Conservation (phyloP, 768 basidiomycete genomes). For the Termitomyces sp. region DNA sequence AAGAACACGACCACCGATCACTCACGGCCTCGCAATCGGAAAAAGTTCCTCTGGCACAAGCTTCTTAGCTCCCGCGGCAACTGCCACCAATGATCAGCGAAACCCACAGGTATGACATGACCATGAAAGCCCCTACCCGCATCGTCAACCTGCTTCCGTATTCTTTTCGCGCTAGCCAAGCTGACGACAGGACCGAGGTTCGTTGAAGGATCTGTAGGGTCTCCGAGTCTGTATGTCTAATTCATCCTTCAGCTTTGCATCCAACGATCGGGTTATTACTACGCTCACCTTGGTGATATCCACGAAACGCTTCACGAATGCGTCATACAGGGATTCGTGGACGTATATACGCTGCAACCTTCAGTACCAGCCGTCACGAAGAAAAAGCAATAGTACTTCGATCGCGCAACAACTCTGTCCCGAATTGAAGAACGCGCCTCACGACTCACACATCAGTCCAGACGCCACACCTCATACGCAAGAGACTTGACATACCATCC, state of each 20-base stretch:
- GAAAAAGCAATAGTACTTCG: slow-evolving; percentile 46
- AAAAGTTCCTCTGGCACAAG: slow-evolving; percentile 68
- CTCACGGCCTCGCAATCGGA: slow-evolving; percentile 63
- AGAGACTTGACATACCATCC: slow-evolving; percentile 56
- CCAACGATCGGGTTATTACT: not conserved
- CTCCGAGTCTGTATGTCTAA: slow-evolving; percentile 80
- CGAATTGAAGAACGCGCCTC: slow-evolving; percentile 93
- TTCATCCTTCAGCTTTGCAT: not conserved
- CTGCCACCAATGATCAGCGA: slow-evolving; percentile 26
- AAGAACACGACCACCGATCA: not conserved
- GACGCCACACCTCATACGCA: not conserved
- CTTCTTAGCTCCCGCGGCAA: slow-evolving; percentile 73
- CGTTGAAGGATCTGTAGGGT: slow-evolving; percentile 69
- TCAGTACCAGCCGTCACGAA: not conserved
- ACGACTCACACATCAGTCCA: slow-evolving; percentile 1
- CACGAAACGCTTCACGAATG: slow-evolving; percentile 71
- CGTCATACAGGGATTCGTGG: slow-evolving; percentile 75
- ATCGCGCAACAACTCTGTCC: slow-evolving; percentile 96
- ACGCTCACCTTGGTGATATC: slow-evolving; percentile 62
- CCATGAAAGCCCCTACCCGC: slow-evolving; percentile 48
- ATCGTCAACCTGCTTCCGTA: slow-evolving; percentile 81
- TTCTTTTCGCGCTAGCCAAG: slow-evolving; percentile 76
- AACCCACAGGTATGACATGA: not conserved
- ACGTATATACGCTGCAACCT: slow-evolving; percentile 80
- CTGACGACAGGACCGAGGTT: slow-evolving; percentile 94